These are phyloP conservation scores for Chimonanthus salicifolius DNA, from an alignment of 164 flowering plant species.

Conservation along the genomic window DNA sequence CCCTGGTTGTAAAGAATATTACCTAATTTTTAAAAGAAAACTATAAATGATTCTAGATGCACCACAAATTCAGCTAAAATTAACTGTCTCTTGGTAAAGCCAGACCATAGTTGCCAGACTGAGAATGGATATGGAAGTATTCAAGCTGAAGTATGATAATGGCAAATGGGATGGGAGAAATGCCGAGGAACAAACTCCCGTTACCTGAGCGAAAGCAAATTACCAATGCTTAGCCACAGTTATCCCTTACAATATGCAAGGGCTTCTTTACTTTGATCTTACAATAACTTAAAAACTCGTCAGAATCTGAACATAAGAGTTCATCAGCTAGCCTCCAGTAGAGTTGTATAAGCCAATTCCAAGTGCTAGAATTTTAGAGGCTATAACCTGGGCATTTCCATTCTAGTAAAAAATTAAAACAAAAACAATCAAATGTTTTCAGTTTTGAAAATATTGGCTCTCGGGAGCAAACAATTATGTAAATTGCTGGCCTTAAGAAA, in stretches of 20 bases:
- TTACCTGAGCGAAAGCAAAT: neutral
- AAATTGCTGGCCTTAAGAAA: neutral
- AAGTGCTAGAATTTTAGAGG: neutral
- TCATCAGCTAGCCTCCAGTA: neutral
- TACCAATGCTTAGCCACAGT: neutral
- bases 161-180: too few relatives aligned
- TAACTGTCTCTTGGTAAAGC: too few relatives aligned
- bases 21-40: too few relatives aligned
- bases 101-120: too few relatives aligned
- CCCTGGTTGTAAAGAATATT: too few relatives aligned
- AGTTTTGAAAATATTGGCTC: neutral
- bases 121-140: too few relatives aligned
- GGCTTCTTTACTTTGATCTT: neutral
- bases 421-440: neutral
- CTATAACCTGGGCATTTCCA: neutral
- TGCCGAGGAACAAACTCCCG: neutral
- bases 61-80: too few relatives aligned
- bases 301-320: neutral
- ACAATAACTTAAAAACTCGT: neutral
- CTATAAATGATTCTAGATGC: too few relatives aligned
- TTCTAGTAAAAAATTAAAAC: neutral
- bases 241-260: neutral
- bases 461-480: neutral
- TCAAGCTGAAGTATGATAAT: too few relatives aligned
- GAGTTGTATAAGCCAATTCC: neutral